Evolutionary conservation across 2,329 filamentous ascomycete species (phyloP).

Genomic region (Chaetomium globosum): DNA sequence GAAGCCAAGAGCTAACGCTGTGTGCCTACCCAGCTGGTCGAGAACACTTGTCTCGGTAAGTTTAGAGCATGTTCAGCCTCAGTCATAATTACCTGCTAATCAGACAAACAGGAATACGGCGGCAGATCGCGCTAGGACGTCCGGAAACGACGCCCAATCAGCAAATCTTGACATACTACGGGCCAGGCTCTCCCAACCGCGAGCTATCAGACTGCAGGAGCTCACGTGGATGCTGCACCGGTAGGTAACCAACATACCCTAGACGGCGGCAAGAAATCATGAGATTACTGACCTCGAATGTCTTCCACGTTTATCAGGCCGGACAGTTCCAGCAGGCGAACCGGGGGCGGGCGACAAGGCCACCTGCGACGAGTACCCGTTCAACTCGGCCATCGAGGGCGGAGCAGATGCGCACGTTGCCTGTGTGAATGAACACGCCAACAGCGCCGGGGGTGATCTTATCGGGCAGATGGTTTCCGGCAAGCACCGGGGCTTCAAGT

Average conservation of each 20-base stretch:
- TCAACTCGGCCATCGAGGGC: constrained; percentile 4
- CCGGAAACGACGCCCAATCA: constrained; percentile 7
- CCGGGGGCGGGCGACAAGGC: constrained; percentile 5
- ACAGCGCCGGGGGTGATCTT: neutral
- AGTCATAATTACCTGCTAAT: neutral
- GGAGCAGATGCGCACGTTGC: constrained; percentile 2
- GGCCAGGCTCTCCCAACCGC: constrained; percentile 1
- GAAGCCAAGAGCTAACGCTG: neutral
- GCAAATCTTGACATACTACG: constrained; percentile 2
- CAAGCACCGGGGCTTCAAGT: constrained; percentile 6
- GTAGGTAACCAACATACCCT: neutral
- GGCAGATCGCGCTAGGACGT: neutral
- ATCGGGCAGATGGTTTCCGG: neutral
- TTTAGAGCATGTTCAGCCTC: neutral
- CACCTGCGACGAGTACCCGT: constrained; percentile 12
- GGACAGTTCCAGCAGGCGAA: constrained; percentile 2
- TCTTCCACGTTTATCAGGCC: neutral
- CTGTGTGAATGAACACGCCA: constrained; percentile 4
- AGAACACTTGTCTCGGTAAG: constrained; percentile 1
- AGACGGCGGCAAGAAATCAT: too few relatives aligned
- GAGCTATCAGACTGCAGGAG: neutral
- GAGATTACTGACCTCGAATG: too few relatives aligned
- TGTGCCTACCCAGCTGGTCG: neutral
- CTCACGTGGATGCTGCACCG: constrained; percentile 2
- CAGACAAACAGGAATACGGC: neutral